Conservation (phyloP, 192 early-diverging fungal genomes). For the Funneliformis mosseae region DNA sequence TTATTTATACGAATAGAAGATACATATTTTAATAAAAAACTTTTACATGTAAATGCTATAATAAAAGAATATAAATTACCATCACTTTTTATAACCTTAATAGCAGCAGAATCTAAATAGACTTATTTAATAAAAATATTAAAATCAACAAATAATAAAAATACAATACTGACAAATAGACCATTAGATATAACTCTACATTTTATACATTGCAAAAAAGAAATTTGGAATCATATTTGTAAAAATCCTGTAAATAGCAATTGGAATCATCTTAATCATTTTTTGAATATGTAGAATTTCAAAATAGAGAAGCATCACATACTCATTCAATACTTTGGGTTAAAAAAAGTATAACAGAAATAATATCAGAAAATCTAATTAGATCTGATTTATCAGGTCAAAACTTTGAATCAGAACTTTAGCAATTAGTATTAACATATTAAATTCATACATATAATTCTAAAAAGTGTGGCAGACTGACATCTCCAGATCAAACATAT, state of each 20-base stretch:
- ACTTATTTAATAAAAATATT: neutral
- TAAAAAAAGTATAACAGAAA: too few relatives aligned
- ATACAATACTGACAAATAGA: neutral
- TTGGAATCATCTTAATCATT: neutral
- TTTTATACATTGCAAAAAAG: constrained; percentile 20
- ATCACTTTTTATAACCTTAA: neutral
- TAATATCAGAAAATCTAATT: too few relatives aligned
- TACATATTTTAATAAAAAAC: constrained; percentile 15
- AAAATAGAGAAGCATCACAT: too few relatives aligned
- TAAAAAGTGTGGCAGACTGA: too few relatives aligned
- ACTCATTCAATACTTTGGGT: too few relatives aligned
- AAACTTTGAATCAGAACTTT: too few relatives aligned
- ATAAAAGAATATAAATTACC: neutral
- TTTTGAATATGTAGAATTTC: too few relatives aligned
- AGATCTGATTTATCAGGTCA: too few relatives aligned
- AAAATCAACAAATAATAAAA: neutral
- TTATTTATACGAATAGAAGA: constrained; percentile 1
- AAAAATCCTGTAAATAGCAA: neutral
- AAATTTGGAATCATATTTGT: neutral
- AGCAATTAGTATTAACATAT: too few relatives aligned
- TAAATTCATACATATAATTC: too few relatives aligned
- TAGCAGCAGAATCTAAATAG: neutral
- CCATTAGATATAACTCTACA: neutral
- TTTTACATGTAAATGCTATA: constrained; percentile 1
- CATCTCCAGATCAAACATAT: too few relatives aligned